These are phyloP conservation scores for Fusarium papillatum DNA, from an alignment of 2,329 filamentous ascomycete species.

Conservation along the genomic window DNA sequence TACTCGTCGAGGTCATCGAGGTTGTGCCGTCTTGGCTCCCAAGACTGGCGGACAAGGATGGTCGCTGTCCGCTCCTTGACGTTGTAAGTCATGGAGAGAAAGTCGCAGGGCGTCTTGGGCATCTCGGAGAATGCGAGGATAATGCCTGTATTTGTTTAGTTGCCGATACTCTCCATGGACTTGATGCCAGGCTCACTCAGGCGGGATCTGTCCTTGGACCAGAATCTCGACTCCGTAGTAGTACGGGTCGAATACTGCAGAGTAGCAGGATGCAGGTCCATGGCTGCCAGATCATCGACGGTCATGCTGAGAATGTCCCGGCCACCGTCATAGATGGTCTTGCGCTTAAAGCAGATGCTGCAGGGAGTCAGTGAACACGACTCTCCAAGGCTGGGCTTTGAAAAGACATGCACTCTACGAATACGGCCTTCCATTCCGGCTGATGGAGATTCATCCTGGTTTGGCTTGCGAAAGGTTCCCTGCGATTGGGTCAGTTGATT, in stretches of 20 bases:
- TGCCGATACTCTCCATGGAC: too few species aligned
- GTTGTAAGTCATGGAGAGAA: conserved; percentile 61
- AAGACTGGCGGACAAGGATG: conserved; percentile 58
- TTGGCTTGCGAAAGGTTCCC: conserved; percentile 43
- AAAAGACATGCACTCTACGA: conserved; percentile 48
- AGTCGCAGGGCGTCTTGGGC: conserved; percentile 60
- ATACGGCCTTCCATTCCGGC: conserved; percentile 51
- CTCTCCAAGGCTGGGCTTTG: not conserved
- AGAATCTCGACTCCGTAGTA: conserved; percentile 56
- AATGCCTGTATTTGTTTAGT: conserved; percentile 47
- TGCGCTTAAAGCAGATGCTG: conserved; percentile 54
- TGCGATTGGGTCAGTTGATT: conserved; percentile 9
- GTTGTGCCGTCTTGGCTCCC: conserved; percentile 55
- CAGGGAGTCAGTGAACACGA: conserved; percentile 6
- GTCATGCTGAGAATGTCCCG: conserved; percentile 54
- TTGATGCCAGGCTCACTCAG: conserved; percentile 43
- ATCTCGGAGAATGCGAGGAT: conserved; percentile 60
- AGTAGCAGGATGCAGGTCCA: conserved; percentile 55
- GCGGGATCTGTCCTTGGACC: conserved; percentile 53
- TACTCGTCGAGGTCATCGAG: conserved; percentile 61
- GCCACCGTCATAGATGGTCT: conserved; percentile 46
- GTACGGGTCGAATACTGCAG: conserved; percentile 54
- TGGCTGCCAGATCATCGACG: conserved; percentile 48
- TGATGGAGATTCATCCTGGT: conserved; percentile 34
- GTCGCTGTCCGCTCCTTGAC: conserved; percentile 54